Conservation (phyloP, 805 yeast genomes). For the Wickerhamomyces queroliae region DNA sequence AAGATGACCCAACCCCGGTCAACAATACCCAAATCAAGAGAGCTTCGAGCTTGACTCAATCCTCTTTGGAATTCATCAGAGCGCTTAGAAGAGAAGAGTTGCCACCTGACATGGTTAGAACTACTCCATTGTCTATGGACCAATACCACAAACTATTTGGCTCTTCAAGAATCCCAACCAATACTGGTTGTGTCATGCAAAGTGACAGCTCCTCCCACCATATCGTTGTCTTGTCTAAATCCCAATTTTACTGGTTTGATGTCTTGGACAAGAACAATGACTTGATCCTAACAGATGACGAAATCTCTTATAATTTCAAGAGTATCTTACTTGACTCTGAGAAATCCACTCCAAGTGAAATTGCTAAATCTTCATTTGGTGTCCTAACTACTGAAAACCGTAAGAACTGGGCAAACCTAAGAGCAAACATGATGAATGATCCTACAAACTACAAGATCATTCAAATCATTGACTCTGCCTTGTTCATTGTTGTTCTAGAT, state of each 20-base stretch:
- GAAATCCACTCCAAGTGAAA: constrained; percentile 43
- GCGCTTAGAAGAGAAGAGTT: constrained; percentile 73
- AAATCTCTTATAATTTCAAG: constrained; percentile 67
- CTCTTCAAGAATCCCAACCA: constrained; percentile 79
- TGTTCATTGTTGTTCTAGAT: constrained; percentile 80
- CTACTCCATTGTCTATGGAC: constrained; percentile 80
- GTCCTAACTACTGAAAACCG: constrained; percentile 88
- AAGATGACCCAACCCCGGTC: constrained; percentile 76
- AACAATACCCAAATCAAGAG: constrained; percentile 57
- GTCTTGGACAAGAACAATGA: constrained; percentile 73
- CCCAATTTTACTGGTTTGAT: constrained; percentile 94
- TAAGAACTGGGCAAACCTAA: constrained; percentile 76
- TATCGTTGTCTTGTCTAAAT: constrained; percentile 73
- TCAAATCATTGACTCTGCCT: constrained; percentile 70
- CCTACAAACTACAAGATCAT: constrained; percentile 63
- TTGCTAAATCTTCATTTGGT: constrained; percentile 83
- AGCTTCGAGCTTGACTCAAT: constrained; percentile 73
- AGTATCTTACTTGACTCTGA: constrained; percentile 71
- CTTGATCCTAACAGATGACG: constrained; percentile 67
- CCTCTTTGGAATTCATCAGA: constrained; percentile 73
- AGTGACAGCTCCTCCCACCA: constrained; percentile 72
- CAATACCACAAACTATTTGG: constrained; percentile 87
- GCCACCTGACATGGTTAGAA: constrained; percentile 62
- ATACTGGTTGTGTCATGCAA: constrained; percentile 80
- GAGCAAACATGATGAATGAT: constrained; percentile 45